Evolutionary conservation across 768 basidiomycete species (phyloP), one percentile per base, ranked within the genome.

Genomic region (Mycena vulgaris): DNA sequence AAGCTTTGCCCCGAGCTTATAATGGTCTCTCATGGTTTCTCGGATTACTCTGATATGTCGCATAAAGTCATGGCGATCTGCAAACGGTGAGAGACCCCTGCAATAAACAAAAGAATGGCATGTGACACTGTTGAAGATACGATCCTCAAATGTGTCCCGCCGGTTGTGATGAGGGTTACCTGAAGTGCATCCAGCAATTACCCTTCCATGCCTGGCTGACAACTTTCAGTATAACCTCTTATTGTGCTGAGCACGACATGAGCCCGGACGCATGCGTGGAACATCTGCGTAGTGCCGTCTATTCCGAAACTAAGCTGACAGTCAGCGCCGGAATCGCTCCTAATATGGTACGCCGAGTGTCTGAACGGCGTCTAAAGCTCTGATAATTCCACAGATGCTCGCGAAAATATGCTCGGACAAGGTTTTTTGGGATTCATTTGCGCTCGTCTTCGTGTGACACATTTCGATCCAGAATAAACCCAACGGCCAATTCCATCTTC

Each of bases 321-420:
- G 95, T 94, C 60, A 96, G 95, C 74, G 97, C 96, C 33, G 98
- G 98, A 3, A 96, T 99, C 66, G 96, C 97, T 0, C 94, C 97
- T 1, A 99, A 97, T 81, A 94, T 93, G 87, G 96, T 96, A 76
- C 61, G 88, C 59, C 56, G 35, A 73, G 59, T 17, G 74, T 40
- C 73, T 71, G 59, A 69, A 45, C 55, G 64, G 69, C 19, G 71
- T 69, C 66, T 72, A 56, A 60, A 42, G 40, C 51, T 69, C 40
- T 69, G 74, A 59, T 80, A 66, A 48, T 69, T 68, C 27, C 48
- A 3, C 68, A 95, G 91, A 96, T 96, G 93, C 86, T 99, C 21
- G 95, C 96, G 45, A 99, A 99, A 94, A 97, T 97, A 37, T 96
- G 95, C 78, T 97, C 96, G 31, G 96, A 98, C 80, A 95, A 93